These are phyloP conservation scores for Volvox reticuliferus DNA, from an alignment of 139 green algal species.

Conservation along the genomic window DNA sequence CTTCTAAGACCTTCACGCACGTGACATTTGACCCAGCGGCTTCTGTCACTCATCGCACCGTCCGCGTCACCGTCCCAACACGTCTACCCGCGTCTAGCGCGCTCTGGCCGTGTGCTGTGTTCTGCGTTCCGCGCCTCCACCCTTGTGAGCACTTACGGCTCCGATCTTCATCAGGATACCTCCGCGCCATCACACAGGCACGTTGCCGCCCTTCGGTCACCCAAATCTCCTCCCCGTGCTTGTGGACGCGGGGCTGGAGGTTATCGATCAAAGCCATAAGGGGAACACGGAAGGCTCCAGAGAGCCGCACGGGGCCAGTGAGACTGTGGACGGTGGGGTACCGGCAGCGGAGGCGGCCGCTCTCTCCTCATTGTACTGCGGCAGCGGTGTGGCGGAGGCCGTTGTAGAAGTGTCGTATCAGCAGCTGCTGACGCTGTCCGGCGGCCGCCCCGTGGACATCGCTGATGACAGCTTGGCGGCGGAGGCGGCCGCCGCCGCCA, in stretches of 20 bases:
- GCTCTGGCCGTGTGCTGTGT: no score
- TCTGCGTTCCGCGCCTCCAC: background rate
- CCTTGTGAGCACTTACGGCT: background rate
- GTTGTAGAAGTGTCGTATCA: slow-evolving; percentile 32
- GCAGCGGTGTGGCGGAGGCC: slow-evolving; percentile 5
- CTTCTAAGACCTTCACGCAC: no score
- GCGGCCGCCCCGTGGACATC: slow-evolving; percentile 49
- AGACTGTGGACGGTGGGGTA: background rate
- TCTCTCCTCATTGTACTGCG: slow-evolving; percentile 16
- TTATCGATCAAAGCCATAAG: background rate
- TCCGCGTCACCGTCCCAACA: no score
- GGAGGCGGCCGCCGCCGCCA: background rate
- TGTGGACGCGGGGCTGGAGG: slow-evolving; percentile 35
- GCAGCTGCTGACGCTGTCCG: slow-evolving; percentile 48
- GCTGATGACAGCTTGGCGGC: slow-evolving; percentile 7
- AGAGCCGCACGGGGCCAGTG: background rate
- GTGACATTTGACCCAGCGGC: no score
- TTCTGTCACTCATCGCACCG: no score
- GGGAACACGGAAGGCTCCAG: background rate
- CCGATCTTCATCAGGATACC: no score
- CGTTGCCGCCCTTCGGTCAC: slow-evolving; percentile 53
- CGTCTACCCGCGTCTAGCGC: no score
- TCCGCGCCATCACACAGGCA: slow-evolving; percentile 16
- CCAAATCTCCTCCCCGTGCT: slow-evolving; percentile 13
- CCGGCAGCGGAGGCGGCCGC: background rate